Conservation (phyloP, 345 rosid genomes). For the Salix arbutifolia region DNA sequence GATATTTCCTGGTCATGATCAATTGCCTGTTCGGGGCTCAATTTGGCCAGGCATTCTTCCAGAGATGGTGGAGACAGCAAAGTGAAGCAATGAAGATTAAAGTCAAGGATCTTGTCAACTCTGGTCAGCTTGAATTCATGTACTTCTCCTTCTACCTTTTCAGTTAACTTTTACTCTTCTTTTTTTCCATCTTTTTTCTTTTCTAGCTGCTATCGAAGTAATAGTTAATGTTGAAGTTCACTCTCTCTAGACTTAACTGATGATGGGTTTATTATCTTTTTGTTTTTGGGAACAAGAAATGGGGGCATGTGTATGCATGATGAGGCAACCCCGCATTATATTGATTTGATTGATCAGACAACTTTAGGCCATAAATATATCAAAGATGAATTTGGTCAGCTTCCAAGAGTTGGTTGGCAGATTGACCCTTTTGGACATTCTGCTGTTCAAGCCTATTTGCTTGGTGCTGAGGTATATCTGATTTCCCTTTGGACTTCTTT, state of each 20-base stretch:
- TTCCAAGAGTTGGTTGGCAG: conserved; percentile 98
- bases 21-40: background rate
- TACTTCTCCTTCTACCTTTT: conserved; percentile 17
- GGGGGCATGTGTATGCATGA: conserved; percentile 97
- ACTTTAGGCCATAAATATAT: conserved; percentile 81
- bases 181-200: background rate
- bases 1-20: background rate
- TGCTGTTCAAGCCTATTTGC: conserved; percentile 88
- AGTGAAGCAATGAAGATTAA: conserved; percentile 57
- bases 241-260: background rate
- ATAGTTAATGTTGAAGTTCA: background rate
- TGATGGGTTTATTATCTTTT: background rate
- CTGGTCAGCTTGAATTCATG: conserved; percentile 95
- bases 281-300: conserved; percentile 44
- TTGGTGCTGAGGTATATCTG: conserved; percentile 77
- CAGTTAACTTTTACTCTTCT: background rate
- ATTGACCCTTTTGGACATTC: conserved; percentile 97
- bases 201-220: background rate
- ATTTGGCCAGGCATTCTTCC: conserved; percentile 66
- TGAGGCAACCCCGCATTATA: conserved; percentile 85
- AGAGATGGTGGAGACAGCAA: conserved; percentile 99
- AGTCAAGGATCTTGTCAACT: conserved; percentile 75
- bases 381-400: conserved; percentile 69
- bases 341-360: conserved; percentile 94
- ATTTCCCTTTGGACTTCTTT: background rate